A percentile compares a stretch with the other conserved stretches of the same genome.
Evolutionary conservation across 441 rosid species (phyloP).

Genomic region (Erodium trifolium): DNA sequence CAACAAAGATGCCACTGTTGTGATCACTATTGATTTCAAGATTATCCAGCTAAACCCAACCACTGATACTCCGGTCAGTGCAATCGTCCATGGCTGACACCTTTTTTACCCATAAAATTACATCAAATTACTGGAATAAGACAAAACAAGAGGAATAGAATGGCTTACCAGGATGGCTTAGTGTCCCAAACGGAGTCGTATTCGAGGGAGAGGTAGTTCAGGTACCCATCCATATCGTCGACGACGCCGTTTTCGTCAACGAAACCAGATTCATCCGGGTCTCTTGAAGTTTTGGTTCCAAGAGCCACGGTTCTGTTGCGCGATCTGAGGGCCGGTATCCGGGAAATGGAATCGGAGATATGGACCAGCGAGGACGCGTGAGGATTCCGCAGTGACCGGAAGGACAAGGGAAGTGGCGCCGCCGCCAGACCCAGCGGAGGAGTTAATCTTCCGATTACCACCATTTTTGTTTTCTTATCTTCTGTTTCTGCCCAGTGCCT

Average conservation of each 20-base stretch:
- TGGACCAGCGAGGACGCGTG: background rate
- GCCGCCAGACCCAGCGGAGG: background rate
- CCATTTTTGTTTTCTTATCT: background rate
- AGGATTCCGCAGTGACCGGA: background rate
- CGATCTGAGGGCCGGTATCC: background rate
- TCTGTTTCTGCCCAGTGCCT: background rate
- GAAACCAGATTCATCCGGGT: conserved; percentile 27
- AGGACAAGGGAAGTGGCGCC: background rate
- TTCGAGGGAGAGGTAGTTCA: conserved; percentile 75
- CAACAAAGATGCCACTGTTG: conserved; percentile 34
- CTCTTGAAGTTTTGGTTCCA: too few relatives aligned
- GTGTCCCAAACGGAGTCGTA: conserved; percentile 99
- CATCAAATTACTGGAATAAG: too few relatives aligned
- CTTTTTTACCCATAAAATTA: conserved; percentile 20
- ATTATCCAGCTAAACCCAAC: conserved; percentile 62
- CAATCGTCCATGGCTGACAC: conserved; percentile 97
- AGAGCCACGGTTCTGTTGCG: conserved; percentile 17
- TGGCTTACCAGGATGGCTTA: conserved; percentile 65
- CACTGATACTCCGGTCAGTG: conserved; percentile 46
- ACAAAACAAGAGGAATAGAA: too few relatives aligned
- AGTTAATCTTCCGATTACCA: background rate
- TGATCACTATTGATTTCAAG: conserved; percentile 45
- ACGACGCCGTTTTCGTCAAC: conserved; percentile 54
- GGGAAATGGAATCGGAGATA: background rate
- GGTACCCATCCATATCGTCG: conserved; percentile 81